Conservation (phyloP, 441 rosid species). For the Eutrema salsugineum region DNA sequence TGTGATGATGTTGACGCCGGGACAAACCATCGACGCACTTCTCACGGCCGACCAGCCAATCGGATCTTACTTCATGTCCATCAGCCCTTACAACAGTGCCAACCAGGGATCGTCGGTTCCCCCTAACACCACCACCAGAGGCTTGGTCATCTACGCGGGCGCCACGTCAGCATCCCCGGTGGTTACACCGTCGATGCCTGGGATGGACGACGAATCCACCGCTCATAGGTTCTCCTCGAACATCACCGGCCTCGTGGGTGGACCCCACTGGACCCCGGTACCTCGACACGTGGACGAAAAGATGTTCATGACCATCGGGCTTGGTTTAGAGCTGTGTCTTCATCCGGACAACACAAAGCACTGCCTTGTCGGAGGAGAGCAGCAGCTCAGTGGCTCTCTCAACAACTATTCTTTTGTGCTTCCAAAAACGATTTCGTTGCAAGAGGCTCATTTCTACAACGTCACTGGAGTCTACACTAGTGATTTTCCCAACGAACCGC, state of each 20-base stretch:
- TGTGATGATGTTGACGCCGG: constrained; percentile 51
- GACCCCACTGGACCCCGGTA: constrained; percentile 45
- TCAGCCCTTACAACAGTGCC: constrained; percentile 19
- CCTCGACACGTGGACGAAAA: constrained; percentile 48
- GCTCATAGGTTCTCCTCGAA: constrained; percentile 48
- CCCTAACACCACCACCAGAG: constrained; percentile 15
- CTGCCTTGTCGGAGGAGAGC: constrained; percentile 43
- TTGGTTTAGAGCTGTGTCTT: constrained; percentile 48
- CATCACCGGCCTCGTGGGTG: constrained; percentile 39
- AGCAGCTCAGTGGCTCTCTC: constrained; percentile 37
- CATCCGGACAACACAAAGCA: constrained; percentile 29
- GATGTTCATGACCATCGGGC: constrained; percentile 48
- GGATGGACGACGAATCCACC: constrained; percentile 38
- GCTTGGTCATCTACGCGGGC: constrained; percentile 45
- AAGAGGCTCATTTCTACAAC: constrained; percentile 54
- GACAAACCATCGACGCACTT: constrained; percentile 50
- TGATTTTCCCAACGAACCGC: constrained; percentile 60
- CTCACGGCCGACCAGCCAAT: constrained; percentile 41
- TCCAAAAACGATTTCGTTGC: constrained; percentile 47
- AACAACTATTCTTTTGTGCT: constrained; percentile 48
- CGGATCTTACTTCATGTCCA: constrained; percentile 52
- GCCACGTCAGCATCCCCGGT: constrained; percentile 23
- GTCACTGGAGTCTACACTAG: constrained; percentile 40
- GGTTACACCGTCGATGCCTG: constrained; percentile 48
- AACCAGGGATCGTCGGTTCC: no score